Conservation (phyloP, 1,139 yeast genomes). For the Zygoascus meyerae region DNA sequence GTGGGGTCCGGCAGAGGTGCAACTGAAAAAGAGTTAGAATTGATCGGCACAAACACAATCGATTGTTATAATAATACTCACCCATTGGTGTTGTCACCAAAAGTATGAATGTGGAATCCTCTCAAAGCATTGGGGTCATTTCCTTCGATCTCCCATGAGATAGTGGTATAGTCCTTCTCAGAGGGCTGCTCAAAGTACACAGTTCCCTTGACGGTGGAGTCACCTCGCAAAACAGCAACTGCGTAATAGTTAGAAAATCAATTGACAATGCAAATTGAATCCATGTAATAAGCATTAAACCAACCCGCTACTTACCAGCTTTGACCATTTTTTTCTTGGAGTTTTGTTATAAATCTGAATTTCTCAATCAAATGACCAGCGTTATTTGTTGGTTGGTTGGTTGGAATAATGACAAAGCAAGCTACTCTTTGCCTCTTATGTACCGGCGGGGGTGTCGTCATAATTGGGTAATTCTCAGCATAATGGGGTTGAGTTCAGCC, state of each 20-base stretch:
- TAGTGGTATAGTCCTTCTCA: slow-evolving; percentile 76
- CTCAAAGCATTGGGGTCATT: slow-evolving; percentile 81
- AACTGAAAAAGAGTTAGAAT: slow-evolving; percentile 27
- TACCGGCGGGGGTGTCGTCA: background rate
- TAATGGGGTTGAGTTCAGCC: too few species aligned
- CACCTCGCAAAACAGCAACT: slow-evolving; percentile 97
- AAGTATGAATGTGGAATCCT: slow-evolving; percentile 97
- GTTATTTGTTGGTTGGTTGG: background rate
- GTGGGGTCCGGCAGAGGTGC: slow-evolving; percentile 98
- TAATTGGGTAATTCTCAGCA: slow-evolving; percentile 1
- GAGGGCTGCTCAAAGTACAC: slow-evolving; percentile 79
- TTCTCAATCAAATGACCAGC: background rate
- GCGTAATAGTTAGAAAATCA: slow-evolving; percentile 9
- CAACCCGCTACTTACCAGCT: slow-evolving; percentile 28
- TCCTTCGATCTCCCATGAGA: slow-evolving; percentile 83
- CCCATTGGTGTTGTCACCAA: slow-evolving; percentile 98
- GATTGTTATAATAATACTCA: background rate
- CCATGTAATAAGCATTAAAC: too few species aligned
- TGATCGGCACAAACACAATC: slow-evolving; percentile 37
- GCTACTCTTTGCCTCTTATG: background rate
- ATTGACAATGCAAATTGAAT: background rate
- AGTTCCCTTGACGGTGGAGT: slow-evolving; percentile 77
- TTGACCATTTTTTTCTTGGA: slow-evolving; percentile 28
- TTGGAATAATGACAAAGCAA: slow-evolving; percentile 2
- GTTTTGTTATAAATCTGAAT: background rate